A percentile compares a stretch with the other conserved stretches of the same genome.
Evolutionary conservation across 169 alveolate species (phyloP).

Genomic region (Eimeria sp.): DNA sequence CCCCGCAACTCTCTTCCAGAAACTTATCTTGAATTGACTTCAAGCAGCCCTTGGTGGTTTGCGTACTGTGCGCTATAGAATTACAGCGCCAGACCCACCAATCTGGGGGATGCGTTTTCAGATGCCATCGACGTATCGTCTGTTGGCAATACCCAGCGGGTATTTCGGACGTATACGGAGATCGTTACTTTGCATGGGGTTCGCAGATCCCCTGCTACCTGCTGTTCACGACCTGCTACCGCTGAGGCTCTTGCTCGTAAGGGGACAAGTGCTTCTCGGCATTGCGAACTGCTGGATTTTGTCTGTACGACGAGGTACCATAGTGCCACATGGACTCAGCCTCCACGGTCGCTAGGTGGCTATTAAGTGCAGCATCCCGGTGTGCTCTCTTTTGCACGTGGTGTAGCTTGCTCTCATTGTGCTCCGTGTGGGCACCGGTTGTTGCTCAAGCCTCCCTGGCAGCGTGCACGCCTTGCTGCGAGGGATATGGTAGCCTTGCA

Average conservation of each 20-base stretch:
- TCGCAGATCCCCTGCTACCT: background rate
- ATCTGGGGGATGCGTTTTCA: too few species aligned
- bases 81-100: too few species aligned
- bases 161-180: background rate
- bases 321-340: background rate
- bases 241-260: background rate
- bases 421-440: background rate
- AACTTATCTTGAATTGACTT: conserved; percentile 64
- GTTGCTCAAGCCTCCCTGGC: background rate
- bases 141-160: background rate
- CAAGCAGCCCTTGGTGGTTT: background rate
- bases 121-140: background rate
- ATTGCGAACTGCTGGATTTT: background rate
- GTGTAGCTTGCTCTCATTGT: background rate
- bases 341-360: background rate
- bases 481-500: background rate
- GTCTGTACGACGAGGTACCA: background rate
- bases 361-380: background rate
- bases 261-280: background rate
- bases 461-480: background rate
- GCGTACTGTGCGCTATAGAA: background rate
- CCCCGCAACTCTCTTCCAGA: conserved; percentile 80
- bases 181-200: background rate
- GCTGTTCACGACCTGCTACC: background rate
- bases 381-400: background rate